Evolutionary conservation across 306 rosid species (phyloP), one percentile per base, ranked within the genome.

Genomic region (Medicago arabica): DNA sequence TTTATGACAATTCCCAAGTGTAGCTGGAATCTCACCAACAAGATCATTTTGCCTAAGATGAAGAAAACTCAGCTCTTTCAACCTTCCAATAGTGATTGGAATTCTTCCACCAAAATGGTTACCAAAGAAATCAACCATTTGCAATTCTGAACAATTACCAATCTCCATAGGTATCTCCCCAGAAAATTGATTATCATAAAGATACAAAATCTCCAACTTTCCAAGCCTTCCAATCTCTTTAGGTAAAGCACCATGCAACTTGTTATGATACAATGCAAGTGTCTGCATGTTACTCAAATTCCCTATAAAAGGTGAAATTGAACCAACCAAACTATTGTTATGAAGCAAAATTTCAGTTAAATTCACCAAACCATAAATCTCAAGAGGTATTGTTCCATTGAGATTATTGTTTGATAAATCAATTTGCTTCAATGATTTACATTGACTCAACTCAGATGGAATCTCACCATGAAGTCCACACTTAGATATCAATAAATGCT

Each of bases 111-210:
- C 71, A 81, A 95, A 87, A 12, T 68, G 67, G 71, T 95, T 95
- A 25, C 91, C 90, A 14, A 67, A 95, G 3, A 95, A 87, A 82
- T 95, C 97, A 78, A 95, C 60, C 96, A 74, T 76, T 68, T 86
- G 89, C 83, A 95, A 83, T 43, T 88, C 84, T 6, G 89, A 84
- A 60, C 99, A 95, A 43, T 92, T 90, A 5, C 97, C 97, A 73
- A 89, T 87, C 90, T 95, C 97, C 57, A 55, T 21, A 41, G 99
- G 99, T 15, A 95, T 92, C 62, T 82, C 80, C 51, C 97, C 97
- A 6, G 90, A 84, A 0, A 95, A 69, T 53, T 73, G 86, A 76
- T 95, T 95, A 15, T 90, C 96, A 75, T 89, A 95, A 4, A 95
- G 98, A 65, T 44, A 90, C 3, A 92, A 4, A 43, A 39, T 73